Evolutionary conservation across 1,284 basidiomycete species (phyloP), one percentile per base, ranked within the genome.

Genomic region (Tilletiopsis washingtonensis): DNA sequence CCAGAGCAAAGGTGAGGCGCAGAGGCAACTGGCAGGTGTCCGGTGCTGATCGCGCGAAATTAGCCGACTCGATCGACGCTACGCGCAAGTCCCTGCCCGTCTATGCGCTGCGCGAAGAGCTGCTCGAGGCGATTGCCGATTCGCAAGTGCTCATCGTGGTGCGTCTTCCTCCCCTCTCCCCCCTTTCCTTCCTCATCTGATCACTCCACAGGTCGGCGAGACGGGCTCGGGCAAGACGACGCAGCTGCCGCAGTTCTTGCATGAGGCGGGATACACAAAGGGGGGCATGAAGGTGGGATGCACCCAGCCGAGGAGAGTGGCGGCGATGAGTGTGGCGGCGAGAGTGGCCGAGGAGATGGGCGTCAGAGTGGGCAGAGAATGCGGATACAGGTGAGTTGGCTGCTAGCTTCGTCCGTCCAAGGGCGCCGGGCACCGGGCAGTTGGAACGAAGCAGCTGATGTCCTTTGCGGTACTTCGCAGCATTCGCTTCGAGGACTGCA

Each of bases 321-420:
- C 94, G 3, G 94, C 94, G 26, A 98, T 98, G 94, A 93, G 88
- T 40, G 94, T 99, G 43, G 94, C 94, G 1, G 90, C 91, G 4
- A 91, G 94, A 77, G 94, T 99, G 3, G 93, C 93, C 0, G 94
- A 98, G 58, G 94, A 99, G 76, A 90, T 98, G 84, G 94, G 91
- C 4, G 86, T 84, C 4, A 86, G 94, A 69, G 83, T 99, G 20
- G 94, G 94, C 3, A 86, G 91, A 62, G 91, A 97, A 75, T 93
- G 97, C 54, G 94, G 94, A 14, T 99, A 98, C 75, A 34, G 29
- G 29, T 34, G 29, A 34, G 29, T 34, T 91, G 89, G 32, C 9
- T 34, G 9, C 9, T 27, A n/a, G n/a, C n/a, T n/a, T n/a, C n/a
- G n/a, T n/a, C n/a, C n/a, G n/a, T n/a, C n/a, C n/a, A n/a, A n/a